phyloP scores from a whole-genome alignment of 495 filamentous ascomycete genomes.

The Astrocystis sublimbata region DNA sequence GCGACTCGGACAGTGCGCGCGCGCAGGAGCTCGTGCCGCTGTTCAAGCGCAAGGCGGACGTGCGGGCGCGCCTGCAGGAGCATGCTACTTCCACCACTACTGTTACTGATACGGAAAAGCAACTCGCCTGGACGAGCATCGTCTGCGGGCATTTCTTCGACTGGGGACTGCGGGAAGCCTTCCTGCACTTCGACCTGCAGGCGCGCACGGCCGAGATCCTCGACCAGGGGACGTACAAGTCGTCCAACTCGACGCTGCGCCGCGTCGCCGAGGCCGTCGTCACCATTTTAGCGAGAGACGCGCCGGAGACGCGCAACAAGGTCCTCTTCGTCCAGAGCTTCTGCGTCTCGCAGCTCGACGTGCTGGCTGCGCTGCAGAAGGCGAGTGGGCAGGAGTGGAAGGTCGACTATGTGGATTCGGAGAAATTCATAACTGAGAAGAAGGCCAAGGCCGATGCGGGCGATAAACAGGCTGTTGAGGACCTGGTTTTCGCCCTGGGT shows the following conservation, averaged over 20 bases:
- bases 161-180: constrained; percentile 39
- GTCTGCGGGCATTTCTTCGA: constrained; percentile 50
- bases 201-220: constrained; percentile 38
- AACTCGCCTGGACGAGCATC: constrained; percentile 43
- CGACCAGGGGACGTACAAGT: background rate
- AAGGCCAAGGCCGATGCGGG: constrained; percentile 18
- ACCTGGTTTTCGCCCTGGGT: constrained; percentile 37
- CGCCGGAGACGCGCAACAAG: constrained; percentile 46
- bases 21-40: constrained; percentile 37
- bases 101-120: background rate
- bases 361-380: constrained; percentile 46
- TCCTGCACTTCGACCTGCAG: constrained; percentile 41
- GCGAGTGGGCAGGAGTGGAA: constrained; percentile 34
- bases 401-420: background rate
- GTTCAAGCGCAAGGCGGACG: constrained; percentile 34
- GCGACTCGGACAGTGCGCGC: constrained; percentile 35
- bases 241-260: background rate
- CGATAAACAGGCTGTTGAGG: constrained; percentile 24
- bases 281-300: constrained; percentile 32
- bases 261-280: background rate
- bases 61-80: constrained; percentile 24
- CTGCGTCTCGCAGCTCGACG: constrained; percentile 45
- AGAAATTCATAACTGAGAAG: background rate
- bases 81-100: too few relatives aligned
- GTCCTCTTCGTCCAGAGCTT: constrained; percentile 47